These are phyloP conservation scores for Nakaseomyces uthaithaninus DNA, from an alignment of 1,139 yeast genomes.

Conservation along the genomic window DNA sequence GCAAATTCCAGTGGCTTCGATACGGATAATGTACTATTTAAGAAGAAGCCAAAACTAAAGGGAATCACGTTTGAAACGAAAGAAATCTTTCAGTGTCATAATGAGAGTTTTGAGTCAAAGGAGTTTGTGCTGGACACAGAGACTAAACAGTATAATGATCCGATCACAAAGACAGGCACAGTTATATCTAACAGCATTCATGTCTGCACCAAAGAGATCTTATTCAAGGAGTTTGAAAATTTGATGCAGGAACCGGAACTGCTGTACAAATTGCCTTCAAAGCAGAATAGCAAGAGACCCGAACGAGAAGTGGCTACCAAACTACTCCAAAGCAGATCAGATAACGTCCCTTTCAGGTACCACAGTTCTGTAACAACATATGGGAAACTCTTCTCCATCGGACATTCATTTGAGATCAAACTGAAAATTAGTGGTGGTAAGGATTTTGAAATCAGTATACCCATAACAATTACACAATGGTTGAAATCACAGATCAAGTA, in stretches of 20 bases:
- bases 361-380: conserved; percentile 38
- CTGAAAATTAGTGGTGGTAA: conserved; percentile 44
- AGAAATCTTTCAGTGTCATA: conserved; percentile 39
- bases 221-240: conserved; percentile 26
- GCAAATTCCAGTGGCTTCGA: not conserved
- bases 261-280: conserved; percentile 22
- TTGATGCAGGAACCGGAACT: conserved; percentile 30
- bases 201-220: conserved; percentile 23
- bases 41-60: conserved; percentile 38
- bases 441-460: conserved; percentile 43
- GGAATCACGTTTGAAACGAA: conserved; percentile 42
- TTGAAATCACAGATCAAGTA: conserved; percentile 38
- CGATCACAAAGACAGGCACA: conserved; percentile 23
- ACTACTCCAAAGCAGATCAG: conserved; percentile 22
- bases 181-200: conserved; percentile 21
- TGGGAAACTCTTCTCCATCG: conserved; percentile 46
- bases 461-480: conserved; percentile 50
- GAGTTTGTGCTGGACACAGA: conserved; percentile 28
- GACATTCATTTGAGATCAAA: conserved; percentile 45
- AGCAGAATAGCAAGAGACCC: conserved; percentile 9
- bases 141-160: conserved; percentile 27
- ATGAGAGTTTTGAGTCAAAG: conserved; percentile 22
- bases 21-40: conserved; percentile 12
- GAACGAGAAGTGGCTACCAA: conserved; percentile 13
- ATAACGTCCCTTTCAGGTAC: conserved; percentile 32